These are phyloP conservation scores for Polygonum aviculare DNA, from an alignment of 148 eudicot species.

Conservation along the genomic window DNA sequence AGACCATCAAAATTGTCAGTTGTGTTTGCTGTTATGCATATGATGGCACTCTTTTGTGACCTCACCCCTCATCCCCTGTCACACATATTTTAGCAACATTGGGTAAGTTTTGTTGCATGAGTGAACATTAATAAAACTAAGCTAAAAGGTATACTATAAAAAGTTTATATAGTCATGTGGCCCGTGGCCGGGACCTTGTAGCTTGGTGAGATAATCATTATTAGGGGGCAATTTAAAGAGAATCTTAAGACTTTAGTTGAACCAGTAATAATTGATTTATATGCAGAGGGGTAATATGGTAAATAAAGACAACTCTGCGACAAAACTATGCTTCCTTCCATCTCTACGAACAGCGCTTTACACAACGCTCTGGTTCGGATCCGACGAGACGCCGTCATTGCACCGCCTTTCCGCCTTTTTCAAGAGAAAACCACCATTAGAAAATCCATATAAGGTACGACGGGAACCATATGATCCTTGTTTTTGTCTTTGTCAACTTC, in stretches of 20 bases:
- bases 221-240: background rate
- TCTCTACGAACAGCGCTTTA: background rate
- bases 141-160: too few relatives aligned
- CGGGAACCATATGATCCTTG: background rate
- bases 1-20: too few relatives aligned
- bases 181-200: too few relatives aligned
- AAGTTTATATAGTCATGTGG: too few relatives aligned
- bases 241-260: background rate
- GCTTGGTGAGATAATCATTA: background rate
- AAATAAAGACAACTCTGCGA: constrained; percentile 5
- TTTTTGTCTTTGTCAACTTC: background rate
- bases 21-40: background rate
- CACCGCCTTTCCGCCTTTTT: background rate
- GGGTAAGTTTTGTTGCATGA: too few relatives aligned
- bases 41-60: too few relatives aligned
- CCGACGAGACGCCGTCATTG: background rate
- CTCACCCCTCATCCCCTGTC: too few relatives aligned
- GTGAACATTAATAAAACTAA: too few relatives aligned
- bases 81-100: too few relatives aligned
- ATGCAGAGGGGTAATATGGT: background rate
- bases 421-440: background rate
- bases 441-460: background rate
- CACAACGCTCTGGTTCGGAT: background rate
- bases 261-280: background rate
- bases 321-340: background rate